These are phyloP conservation scores for Chlamydomonas sphaeroides DNA, from an alignment of 139 green algal genomes.

Conservation along the genomic window DNA sequence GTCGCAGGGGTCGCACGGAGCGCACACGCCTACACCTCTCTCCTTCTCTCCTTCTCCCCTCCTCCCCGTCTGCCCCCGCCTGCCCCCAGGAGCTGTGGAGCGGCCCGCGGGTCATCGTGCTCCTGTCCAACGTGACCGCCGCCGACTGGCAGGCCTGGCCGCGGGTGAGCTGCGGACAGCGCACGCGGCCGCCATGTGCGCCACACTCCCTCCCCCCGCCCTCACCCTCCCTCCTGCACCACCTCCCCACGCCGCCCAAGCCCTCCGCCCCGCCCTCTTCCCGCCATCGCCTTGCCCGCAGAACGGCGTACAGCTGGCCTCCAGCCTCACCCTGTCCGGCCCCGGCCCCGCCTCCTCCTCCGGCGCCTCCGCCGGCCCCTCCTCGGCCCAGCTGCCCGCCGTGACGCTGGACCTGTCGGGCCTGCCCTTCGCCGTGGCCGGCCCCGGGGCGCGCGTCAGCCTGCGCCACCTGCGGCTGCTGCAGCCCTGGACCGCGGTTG, in stretches of 20 bases:
- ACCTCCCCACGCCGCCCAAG: too few species aligned
- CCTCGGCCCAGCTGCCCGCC: neutral
- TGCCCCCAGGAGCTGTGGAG: neutral
- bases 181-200: too few species aligned
- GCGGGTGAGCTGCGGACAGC: neutral
- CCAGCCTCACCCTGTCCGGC: neutral
- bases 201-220: too few species aligned
- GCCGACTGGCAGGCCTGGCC: neutral
- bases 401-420: neutral
- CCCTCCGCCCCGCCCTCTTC: neutral
- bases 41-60: neutral
- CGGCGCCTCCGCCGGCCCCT: too few species aligned
- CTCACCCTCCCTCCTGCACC: neutral
- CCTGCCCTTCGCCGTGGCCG: too few species aligned
- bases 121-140: constrained; percentile 1
- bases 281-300: neutral
- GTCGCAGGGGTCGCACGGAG: too few species aligned
- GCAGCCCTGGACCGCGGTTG: neutral
- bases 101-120: neutral
- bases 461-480: neutral
- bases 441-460: neutral
- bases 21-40: too few species aligned
- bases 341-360: neutral
- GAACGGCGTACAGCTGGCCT: neutral
- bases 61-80: too few species aligned